Evolutionary conservation across 305 asterid species (phyloP).

Genomic region (Rubia peregrina): DNA sequence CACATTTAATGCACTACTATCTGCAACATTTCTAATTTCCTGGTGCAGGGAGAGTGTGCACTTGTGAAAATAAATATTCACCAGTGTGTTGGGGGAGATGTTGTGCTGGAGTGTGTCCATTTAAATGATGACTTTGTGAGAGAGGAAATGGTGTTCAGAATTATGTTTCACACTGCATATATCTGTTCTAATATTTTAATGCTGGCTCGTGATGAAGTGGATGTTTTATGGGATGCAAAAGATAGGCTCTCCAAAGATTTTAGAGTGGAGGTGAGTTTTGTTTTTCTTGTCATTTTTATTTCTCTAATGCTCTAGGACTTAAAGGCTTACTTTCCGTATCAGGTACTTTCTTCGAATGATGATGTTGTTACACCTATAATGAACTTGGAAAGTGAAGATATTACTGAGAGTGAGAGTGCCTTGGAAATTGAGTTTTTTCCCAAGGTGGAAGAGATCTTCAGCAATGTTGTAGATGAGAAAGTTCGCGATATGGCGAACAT

Average conservation of each 20-base stretch:
- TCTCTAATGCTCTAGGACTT: slow-evolving; percentile 30
- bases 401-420: slow-evolving; percentile 53
- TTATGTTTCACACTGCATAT: slow-evolving; percentile 90
- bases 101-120: slow-evolving; percentile 89
- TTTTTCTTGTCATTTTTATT: slow-evolving; percentile 24
- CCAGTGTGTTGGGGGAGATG: slow-evolving; percentile 72
- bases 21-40: slow-evolving; percentile 26
- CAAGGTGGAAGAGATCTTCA: not conserved
- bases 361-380: slow-evolving; percentile 23
- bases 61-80: slow-evolving; percentile 70
- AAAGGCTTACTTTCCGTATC: slow-evolving; percentile 31
- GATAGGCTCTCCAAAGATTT: slow-evolving; percentile 68
- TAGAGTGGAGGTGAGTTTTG: slow-evolving; percentile 62
- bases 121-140: slow-evolving; percentile 64
- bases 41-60: slow-evolving; percentile 80
- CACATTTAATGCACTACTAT: slow-evolving; percentile 14
- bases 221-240: slow-evolving; percentile 83
- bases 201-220: slow-evolving; percentile 80
- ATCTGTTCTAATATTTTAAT: slow-evolving; percentile 59
- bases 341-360: slow-evolving; percentile 87
- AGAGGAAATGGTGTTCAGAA: slow-evolving; percentile 87
- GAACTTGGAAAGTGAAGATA: slow-evolving; percentile 22
- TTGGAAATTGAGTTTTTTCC: slow-evolving; percentile 75
- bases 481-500: not conserved
- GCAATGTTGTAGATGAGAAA: not conserved